Conservation (phyloP, 805 yeast genomes). For the Nakazawaea peltata region DNA sequence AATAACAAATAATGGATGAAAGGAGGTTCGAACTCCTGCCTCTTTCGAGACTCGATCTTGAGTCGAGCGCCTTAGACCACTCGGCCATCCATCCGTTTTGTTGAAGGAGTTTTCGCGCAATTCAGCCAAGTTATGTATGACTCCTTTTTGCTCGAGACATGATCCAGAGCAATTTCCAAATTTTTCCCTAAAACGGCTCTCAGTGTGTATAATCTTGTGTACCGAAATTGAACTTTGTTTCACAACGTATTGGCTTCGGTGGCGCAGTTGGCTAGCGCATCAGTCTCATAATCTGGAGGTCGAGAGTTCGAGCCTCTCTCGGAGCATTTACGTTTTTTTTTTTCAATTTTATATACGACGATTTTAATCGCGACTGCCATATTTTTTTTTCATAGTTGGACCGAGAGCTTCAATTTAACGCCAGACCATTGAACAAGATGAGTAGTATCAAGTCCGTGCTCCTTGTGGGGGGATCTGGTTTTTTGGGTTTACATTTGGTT, state of each 20-base stretch:
- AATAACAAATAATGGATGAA: conserved; percentile 8
- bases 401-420: not conserved
- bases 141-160: no score
- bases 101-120: no score
- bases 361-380: not conserved
- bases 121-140: no score
- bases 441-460: conserved; percentile 47
- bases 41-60: conserved; percentile 12
- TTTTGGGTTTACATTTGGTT: conserved; percentile 83
- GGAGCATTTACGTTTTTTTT: conserved; percentile 9
- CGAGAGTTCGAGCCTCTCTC: conserved; percentile 13
- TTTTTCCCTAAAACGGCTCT: no score
- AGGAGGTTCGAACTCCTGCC: conserved; percentile 13
- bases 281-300: conserved; percentile 13
- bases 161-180: no score
- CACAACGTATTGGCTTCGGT: conserved; percentile 11
- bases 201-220: no score
- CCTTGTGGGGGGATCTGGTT: conserved; percentile 93
- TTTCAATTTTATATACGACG: not conserved
- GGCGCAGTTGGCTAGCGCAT: conserved; percentile 13
- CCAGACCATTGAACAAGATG: conserved; percentile 3
- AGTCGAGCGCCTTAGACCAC: conserved; percentile 12
- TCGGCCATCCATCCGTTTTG: conserved; percentile 5
- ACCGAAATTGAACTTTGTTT: no score
- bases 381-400: no score